phyloP scores from a whole-genome alignment of 2,329 filamentous ascomycete species.

The Talaromyces amestolkiae region DNA sequence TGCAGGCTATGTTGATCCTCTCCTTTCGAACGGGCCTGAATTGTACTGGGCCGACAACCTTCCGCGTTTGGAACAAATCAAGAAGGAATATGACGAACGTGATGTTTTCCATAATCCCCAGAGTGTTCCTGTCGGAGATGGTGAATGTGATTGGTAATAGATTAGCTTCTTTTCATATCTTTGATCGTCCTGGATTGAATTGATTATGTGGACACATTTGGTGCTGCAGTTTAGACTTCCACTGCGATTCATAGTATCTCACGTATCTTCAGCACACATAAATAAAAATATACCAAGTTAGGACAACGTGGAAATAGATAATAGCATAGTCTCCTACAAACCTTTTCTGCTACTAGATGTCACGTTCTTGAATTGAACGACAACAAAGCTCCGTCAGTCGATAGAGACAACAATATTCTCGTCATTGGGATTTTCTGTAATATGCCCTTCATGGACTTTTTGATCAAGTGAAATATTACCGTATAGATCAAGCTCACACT shows the following conservation, averaged over 20 bases:
- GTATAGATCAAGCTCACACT: background rate
- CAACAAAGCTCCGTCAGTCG: background rate
- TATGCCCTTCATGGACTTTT: background rate
- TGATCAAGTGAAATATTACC: background rate
- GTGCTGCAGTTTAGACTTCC: background rate
- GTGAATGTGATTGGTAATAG: background rate
- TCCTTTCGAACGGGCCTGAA: conserved; percentile 45
- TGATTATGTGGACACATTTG: background rate
- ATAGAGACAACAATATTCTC: background rate
- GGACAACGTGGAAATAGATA: background rate
- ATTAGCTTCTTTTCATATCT: background rate
- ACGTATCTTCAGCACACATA: background rate
- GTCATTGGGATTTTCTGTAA: background rate
- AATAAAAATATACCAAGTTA: background rate
- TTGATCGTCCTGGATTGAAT: background rate
- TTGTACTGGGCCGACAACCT: conserved; percentile 59
- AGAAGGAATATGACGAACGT: conserved; percentile 52
- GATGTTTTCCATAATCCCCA: conserved; percentile 61
- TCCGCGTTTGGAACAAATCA: conserved; percentile 48
- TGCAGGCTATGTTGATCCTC: conserved; percentile 61
- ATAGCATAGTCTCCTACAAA: background rate
- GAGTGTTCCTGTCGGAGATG: conserved; percentile 32
- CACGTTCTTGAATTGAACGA: background rate
- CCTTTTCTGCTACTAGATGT: background rate
- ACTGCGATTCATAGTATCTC: background rate